These are phyloP conservation scores for Polygonum aviculare DNA, from an alignment of 148 eudicot genomes.

Conservation along the genomic window DNA sequence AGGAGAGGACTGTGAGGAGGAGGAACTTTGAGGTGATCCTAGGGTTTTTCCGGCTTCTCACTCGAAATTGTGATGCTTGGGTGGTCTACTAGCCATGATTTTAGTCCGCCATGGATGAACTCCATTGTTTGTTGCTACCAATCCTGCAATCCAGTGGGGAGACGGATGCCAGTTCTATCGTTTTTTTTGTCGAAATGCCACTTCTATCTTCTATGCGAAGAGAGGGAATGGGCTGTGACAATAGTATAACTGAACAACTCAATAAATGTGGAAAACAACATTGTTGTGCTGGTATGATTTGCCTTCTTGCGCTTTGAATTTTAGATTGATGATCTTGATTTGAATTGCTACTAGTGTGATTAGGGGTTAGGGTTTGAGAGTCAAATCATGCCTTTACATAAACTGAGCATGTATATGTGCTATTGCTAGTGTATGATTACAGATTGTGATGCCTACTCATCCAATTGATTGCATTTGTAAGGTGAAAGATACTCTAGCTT, in stretches of 20 bases:
- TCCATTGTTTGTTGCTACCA: not conserved
- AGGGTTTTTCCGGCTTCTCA: slow-evolving; percentile 33
- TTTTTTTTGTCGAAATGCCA: too few relatives aligned
- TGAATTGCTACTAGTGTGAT: not conserved
- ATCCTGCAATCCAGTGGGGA: not conserved
- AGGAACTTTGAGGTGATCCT: slow-evolving; percentile 34
- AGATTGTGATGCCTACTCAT: not conserved
- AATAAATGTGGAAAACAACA: not conserved
- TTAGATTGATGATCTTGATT: not conserved
- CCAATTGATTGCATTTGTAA: not conserved
- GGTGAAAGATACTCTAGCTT: not conserved
- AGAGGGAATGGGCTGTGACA: not conserved
- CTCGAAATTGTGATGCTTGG: slow-evolving; percentile 43
- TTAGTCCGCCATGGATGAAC: slow-evolving; percentile 7
- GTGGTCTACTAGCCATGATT: slow-evolving; percentile 47
- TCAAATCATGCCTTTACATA: not conserved
- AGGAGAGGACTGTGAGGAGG: slow-evolving; percentile 29
- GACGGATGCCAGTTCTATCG: too few relatives aligned
- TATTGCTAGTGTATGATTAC: not conserved
- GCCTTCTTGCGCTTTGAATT: not conserved
- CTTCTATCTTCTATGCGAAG: too few relatives aligned
- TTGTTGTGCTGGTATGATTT: slow-evolving; percentile 16
- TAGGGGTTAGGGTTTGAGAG: not conserved
- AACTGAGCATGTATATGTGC: not conserved
- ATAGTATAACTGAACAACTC: not conserved